Percentiles rank a stretch among this genome's conserved stretches.
Evolutionary conservation across 2,329 filamentous ascomycete genomes (phyloP).

Genomic region (Verticillium longisporum): DNA sequence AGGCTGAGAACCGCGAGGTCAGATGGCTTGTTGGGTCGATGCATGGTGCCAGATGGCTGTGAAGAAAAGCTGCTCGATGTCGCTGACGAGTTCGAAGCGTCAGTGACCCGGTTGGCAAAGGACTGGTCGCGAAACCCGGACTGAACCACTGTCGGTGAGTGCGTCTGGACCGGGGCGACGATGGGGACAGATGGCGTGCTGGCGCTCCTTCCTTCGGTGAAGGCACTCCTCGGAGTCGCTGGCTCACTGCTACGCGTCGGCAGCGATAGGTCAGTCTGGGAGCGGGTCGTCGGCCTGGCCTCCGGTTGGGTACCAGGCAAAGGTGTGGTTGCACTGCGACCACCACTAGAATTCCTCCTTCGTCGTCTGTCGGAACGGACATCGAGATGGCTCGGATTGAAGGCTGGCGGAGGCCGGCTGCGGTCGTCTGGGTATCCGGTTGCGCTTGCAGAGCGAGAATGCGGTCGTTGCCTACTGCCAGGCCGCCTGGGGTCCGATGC

Average conservation of each 20-base stretch:
- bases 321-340: slow-evolving; percentile 48
- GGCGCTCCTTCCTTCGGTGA: slow-evolving; percentile 34
- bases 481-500: slow-evolving; percentile 18
- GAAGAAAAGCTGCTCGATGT: slow-evolving; percentile 11
- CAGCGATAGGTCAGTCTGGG: slow-evolving; percentile 56
- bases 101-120: slow-evolving; percentile 27
- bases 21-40: slow-evolving; percentile 25
- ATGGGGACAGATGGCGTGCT: slow-evolving; percentile 26
- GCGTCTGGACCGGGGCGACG: slow-evolving; percentile 12
- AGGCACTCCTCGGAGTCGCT: slow-evolving; percentile 27
- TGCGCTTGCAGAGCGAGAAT: slow-evolving; percentile 39
- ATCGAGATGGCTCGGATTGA: slow-evolving; percentile 40
- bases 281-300: slow-evolving; percentile 47
- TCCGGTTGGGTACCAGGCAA: slow-evolving; percentile 32
- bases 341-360: slow-evolving; percentile 45
- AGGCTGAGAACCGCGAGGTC: slow-evolving; percentile 31
- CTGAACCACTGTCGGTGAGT: slow-evolving; percentile 9
- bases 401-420: slow-evolving; percentile 42
- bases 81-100: slow-evolving; percentile 1
- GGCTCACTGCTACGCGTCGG: slow-evolving; percentile 33
- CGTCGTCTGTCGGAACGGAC: slow-evolving; percentile 41
- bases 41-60: slow-evolving; percentile 7
- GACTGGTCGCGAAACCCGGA: slow-evolving; percentile 19
- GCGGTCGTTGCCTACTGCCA: slow-evolving; percentile 22
- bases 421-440: slow-evolving; percentile 37